Evolutionary conservation across 2,329 filamentous ascomycete genomes (phyloP).

Genomic region (Chrysoporthe deuterocubensis): DNA sequence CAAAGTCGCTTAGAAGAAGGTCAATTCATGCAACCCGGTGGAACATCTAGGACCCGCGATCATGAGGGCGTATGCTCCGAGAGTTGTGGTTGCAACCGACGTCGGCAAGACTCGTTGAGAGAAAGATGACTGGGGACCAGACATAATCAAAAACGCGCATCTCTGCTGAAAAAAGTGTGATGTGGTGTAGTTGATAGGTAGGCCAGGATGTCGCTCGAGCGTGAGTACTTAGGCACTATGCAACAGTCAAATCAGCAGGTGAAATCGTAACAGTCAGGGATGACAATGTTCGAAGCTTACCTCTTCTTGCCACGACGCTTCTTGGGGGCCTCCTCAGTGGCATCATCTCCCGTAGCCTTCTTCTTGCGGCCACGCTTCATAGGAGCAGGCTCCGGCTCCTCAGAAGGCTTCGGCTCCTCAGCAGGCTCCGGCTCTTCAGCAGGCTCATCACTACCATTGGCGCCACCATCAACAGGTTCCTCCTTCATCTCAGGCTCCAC

Average conservation of each 20-base stretch:
- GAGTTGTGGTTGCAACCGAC: too few species aligned
- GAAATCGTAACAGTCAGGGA: not conserved
- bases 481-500: conserved; percentile 35
- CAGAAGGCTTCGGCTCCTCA: conserved; percentile 7
- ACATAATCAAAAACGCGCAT: too few species aligned
- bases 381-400: conserved; percentile 14
- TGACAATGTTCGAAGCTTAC: not conserved
- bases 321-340: conserved; percentile 26
- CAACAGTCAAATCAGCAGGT: not conserved
- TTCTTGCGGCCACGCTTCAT: conserved; percentile 21
- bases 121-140: too few species aligned
- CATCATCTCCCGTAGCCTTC: conserved; percentile 20
- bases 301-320: conserved; percentile 26
- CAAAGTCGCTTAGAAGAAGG: too few species aligned
- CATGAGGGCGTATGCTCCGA: too few species aligned
- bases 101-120: too few species aligned
- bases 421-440: conserved; percentile 14
- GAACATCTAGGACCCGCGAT: too few species aligned
- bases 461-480: conserved; percentile 41
- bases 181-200: not conserved
- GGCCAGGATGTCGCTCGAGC: not conserved
- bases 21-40: too few species aligned
- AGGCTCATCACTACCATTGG: conserved; percentile 2
- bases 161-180: too few species aligned
- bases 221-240: conserved; percentile 8